phyloP scores from a whole-genome alignment of 257 asterid species.

The Ehretia macrophylla region DNA sequence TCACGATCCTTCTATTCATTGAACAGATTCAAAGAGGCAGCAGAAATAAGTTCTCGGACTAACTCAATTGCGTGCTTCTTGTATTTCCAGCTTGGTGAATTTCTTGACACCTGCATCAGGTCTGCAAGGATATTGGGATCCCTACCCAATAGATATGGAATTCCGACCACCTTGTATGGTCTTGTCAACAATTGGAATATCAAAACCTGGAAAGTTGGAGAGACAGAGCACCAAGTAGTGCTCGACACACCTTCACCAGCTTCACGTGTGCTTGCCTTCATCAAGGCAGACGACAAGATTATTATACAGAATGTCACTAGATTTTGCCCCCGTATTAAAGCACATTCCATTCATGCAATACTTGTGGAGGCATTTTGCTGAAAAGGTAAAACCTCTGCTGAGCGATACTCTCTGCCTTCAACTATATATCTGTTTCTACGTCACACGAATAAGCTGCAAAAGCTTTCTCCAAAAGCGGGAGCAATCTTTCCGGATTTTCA shows the following conservation, averaged over 20 bases:
- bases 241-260: slow-evolving; percentile 90
- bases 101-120: slow-evolving; percentile 79
- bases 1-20: too few species aligned
- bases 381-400: too few species aligned
- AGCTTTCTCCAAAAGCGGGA: too few species aligned
- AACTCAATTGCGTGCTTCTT: not conserved
- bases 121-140: slow-evolving; percentile 96
- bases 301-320: slow-evolving; percentile 94
- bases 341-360: slow-evolving; percentile 77
- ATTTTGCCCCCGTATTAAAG: slow-evolving; percentile 83
- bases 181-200: slow-evolving; percentile 87
- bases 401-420: too few species aligned
- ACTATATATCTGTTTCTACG: not conserved
- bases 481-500: too few species aligned
- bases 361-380: slow-evolving; percentile 19
- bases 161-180: slow-evolving; percentile 92
- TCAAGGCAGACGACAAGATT: slow-evolving; percentile 80
- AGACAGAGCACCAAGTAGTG: slow-evolving; percentile 80
- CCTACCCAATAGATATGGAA: slow-evolving; percentile 97
- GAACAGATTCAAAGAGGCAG: too few species aligned
- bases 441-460: not conserved
- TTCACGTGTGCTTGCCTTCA: slow-evolving; percentile 89
- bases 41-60: not conserved
- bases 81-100: slow-evolving; percentile 76
- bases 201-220: slow-evolving; percentile 82